Evolutionary conservation across 139 green algal genomes (phyloP), one percentile per base, ranked within the genome.

Genomic region (Spirogloea muscicola): DNA sequence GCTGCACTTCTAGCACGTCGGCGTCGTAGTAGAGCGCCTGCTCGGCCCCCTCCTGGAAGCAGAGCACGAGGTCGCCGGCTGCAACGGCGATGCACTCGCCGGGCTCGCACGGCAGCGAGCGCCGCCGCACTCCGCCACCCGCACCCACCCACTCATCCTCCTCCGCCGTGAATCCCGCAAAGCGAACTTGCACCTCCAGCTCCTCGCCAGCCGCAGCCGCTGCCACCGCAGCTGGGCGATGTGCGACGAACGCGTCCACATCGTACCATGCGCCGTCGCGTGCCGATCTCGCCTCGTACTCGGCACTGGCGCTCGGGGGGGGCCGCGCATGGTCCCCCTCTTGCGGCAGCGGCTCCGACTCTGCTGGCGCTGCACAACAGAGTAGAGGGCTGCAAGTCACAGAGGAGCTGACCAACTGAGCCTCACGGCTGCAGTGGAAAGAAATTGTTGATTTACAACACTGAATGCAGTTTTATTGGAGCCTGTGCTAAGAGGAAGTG

Each of bases 11-110:
- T 9, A 68, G 16, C 13, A 80, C 39, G 21, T 80, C 72, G 5
- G 72, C 72, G n/a, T 80, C 72, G 33, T 58, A 80, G 49, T 80
- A 80, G 1, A 80, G 72, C 41, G 72, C 72, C 36, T 80, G 72
- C 31, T 80, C 72, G 7, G 33, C 61, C 25, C 34, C 64, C 34
- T 80, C 72, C 63, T 77, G 69, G 75, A 76, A 76, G 68, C 68
- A 80, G 33, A 80, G 72, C 29, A 80, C 72, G 0, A 80, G 62
- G 38, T 80, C 72, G 6, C 57, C 51, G 37, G 72, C 62, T 29
- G 76, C 62, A 25, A 80, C 72, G 9, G 31, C 72, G 0, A 80
- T 41, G 37, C 72, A 80, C 27, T 80, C 72, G 9, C 62, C 66
- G 16, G 43, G 62, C 49, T 80, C 72, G 46, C 72, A 80, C 21